phyloP scores from a whole-genome alignment of 352 stramenopile genomes.

The Pythium rhizo-oryzae region DNA sequence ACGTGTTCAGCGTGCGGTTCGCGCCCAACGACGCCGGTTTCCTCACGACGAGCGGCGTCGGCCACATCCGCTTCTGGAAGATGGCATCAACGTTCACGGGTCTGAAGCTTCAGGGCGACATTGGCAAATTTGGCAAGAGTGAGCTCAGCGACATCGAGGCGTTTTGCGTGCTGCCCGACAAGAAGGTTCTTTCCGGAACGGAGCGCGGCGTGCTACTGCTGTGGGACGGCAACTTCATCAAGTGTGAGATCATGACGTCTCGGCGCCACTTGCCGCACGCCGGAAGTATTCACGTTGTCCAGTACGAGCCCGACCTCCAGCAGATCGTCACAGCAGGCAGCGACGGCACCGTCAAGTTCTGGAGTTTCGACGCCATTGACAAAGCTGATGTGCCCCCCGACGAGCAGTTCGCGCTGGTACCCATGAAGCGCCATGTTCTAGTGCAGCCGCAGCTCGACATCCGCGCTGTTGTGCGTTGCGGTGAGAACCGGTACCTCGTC shows the following conservation, averaged over 20 bases:
- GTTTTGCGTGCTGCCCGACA: conserved; percentile 94
- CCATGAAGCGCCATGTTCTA: conserved; percentile 60
- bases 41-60: conserved; percentile 91
- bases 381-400: conserved; percentile 84
- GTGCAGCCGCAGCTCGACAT: conserved; percentile 69
- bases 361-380: conserved; percentile 87
- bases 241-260: conserved; percentile 87
- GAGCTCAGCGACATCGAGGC: conserved; percentile 93
- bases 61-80: conserved; percentile 96
- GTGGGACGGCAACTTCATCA: conserved; percentile 97
- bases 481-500: conserved; percentile 49
- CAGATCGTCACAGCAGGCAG: conserved; percentile 71
- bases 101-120: conserved; percentile 95
- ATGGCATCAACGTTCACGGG: conserved; percentile 97
- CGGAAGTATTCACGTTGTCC: conserved; percentile 74
- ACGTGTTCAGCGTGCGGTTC: conserved; percentile 93
- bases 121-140: conserved; percentile 96
- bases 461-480: conserved; percentile 58
- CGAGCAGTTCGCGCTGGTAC: conserved; percentile 73
- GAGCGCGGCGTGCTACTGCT: conserved; percentile 89
- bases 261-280: conserved; percentile 70
- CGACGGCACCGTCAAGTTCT: conserved; percentile 92
- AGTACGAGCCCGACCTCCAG: conserved; percentile 46
- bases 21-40: conserved; percentile 87
- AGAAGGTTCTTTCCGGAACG: conserved; percentile 91